These are phyloP conservation scores for Uronychia binucleata DNA, from an alignment of 73 alveolate genomes.

Conservation along the genomic window DNA sequence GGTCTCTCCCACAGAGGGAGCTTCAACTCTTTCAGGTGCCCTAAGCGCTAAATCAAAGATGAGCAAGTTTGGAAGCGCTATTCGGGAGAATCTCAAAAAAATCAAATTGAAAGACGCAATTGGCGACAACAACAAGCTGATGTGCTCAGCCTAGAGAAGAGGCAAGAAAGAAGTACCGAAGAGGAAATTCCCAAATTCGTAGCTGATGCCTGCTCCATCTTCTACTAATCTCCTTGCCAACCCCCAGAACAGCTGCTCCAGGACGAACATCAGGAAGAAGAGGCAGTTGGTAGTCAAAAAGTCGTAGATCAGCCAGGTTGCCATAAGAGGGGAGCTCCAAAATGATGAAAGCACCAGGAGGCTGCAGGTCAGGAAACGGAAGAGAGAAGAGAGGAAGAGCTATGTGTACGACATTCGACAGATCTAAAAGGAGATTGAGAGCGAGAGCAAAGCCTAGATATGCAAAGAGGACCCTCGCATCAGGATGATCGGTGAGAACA, in stretches of 20 bases:
- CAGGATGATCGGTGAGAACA: not conserved
- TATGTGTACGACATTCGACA: not conserved
- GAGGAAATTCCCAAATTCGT: not conserved
- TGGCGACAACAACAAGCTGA: not conserved
- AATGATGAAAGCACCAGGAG: not conserved
- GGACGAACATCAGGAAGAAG: not conserved
- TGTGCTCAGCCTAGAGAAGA: slow-evolving; percentile 1
- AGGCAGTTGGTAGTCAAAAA: not conserved
- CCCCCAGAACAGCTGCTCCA: not conserved
- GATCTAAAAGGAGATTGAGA: not conserved
- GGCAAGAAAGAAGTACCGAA: not conserved
- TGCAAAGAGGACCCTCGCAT: not conserved
- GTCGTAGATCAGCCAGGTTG: not conserved
- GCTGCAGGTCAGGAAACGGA: not conserved
- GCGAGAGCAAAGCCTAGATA: not conserved
- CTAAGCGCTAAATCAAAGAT: not conserved
- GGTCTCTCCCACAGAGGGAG: too few relatives aligned
- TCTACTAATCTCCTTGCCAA: not conserved
- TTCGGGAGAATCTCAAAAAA: not conserved
- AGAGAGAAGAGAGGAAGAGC: not conserved
- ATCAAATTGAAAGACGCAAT: not conserved
- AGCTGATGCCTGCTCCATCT: not conserved
- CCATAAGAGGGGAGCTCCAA: not conserved
- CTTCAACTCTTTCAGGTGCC: too few relatives aligned
- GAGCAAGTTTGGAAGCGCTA: not conserved